Evolutionary conservation across 1,284 basidiomycete genomes (phyloP).

Genomic region (Bondarzewia mesenterica): DNA sequence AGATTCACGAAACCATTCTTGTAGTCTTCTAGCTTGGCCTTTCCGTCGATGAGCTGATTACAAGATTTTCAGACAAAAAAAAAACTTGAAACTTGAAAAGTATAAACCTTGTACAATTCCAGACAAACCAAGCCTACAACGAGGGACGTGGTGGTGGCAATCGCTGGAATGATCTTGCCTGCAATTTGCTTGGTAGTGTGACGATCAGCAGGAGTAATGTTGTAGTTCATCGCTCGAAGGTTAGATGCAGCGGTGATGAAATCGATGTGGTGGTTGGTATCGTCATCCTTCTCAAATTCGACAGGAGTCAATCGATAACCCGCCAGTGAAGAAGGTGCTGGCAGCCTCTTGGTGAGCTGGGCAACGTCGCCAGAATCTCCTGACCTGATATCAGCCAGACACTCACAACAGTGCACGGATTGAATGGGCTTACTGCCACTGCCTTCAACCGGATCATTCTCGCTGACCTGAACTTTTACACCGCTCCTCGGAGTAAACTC

Average conservation of each 20-base stretch:
- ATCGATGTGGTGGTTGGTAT: slow-evolving; percentile 97
- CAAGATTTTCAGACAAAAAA: slow-evolving; percentile 3
- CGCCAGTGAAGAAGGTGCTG: slow-evolving; percentile 84
- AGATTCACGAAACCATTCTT: slow-evolving; percentile 99
- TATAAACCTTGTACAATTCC: slow-evolving; percentile 87
- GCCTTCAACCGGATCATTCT: slow-evolving; percentile 80
- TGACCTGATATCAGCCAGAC: neutral
- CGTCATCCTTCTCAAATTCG: slow-evolving; percentile 99
- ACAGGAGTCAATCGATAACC: slow-evolving; percentile 93
- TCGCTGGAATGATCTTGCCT: slow-evolving; percentile 99
- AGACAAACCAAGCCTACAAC: slow-evolving; percentile 94
- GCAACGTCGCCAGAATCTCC: slow-evolving; percentile 47
- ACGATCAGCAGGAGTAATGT: slow-evolving; percentile 80
- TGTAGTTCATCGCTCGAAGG: slow-evolving; percentile 94
- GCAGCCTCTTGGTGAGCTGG: slow-evolving; percentile 60
- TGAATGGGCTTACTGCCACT: slow-evolving; percentile 27
- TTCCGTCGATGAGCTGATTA: slow-evolving; percentile 85
- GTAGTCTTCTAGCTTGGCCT: slow-evolving; percentile 89
- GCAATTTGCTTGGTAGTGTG: slow-evolving; percentile 99
- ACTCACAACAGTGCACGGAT: slow-evolving; percentile 4
- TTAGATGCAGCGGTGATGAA: slow-evolving; percentile 99
- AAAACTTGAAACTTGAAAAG: neutral
- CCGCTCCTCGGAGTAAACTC: slow-evolving; percentile 90
- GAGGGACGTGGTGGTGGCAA: slow-evolving; percentile 95
- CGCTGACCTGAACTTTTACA: slow-evolving; percentile 91